Evolutionary conservation across 2,329 filamentous ascomycete genomes (phyloP).

Genomic region (Colletotrichum sidae): DNA sequence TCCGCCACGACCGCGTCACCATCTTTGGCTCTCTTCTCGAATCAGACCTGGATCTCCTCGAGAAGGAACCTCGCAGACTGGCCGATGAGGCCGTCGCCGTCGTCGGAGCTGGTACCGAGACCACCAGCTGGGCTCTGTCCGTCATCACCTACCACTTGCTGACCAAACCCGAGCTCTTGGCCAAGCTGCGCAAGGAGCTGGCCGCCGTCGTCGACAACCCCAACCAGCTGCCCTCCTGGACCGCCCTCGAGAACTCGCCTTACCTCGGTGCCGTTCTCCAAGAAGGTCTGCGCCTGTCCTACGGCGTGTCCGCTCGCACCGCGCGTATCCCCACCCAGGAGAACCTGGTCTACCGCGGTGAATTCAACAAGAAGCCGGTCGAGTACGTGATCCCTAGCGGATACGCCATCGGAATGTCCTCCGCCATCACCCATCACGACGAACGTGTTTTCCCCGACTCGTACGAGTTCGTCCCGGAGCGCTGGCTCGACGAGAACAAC

Average conservation of each 20-base stretch:
- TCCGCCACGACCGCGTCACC: constrained; percentile 37
- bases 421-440: constrained; percentile 52
- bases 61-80: constrained; percentile 31
- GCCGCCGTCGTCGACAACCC: constrained; percentile 42
- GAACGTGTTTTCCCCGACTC: constrained; percentile 51
- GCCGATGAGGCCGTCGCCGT: constrained; percentile 36
- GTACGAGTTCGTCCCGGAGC: constrained; percentile 52
- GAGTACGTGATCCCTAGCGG: constrained; percentile 50
- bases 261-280: constrained; percentile 52
- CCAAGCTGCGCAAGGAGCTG: constrained; percentile 46
- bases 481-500: constrained; percentile 51
- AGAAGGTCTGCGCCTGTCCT: constrained; percentile 50
- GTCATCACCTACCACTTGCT: constrained; percentile 52
- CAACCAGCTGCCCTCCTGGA: constrained; percentile 43
- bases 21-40: constrained; percentile 37
- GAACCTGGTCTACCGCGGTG: constrained; percentile 44
- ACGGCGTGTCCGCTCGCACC: constrained; percentile 44
- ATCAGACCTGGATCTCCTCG: constrained; percentile 32
- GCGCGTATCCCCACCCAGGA: constrained; percentile 45
- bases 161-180: constrained; percentile 45
- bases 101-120: constrained; percentile 38
- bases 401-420: constrained; percentile 53
- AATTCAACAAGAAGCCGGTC: constrained; percentile 40
- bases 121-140: constrained; percentile 44
- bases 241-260: constrained; percentile 48